phyloP scores from a whole-genome alignment of 2,329 filamentous ascomycete species.

The Plectosphaerella cucumerina region DNA sequence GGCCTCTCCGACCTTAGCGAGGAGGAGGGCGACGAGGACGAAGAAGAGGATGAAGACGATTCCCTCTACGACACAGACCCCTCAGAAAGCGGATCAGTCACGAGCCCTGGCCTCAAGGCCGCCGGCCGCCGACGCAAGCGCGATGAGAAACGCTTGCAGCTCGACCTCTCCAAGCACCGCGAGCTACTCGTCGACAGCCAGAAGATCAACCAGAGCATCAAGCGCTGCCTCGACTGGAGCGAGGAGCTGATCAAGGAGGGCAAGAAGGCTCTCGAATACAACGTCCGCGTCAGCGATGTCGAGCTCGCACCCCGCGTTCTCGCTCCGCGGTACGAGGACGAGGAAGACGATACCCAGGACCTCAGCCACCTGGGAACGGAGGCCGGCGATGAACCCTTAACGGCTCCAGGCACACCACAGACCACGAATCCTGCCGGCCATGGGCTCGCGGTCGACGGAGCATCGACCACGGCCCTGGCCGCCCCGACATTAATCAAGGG shows the following conservation, averaged over 20 bases:
- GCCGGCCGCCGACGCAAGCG: slow-evolving; percentile 55
- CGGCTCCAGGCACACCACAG: background rate
- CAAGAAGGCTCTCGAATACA: slow-evolving; percentile 80
- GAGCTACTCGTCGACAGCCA: slow-evolving; percentile 86
- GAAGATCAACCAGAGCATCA: slow-evolving; percentile 92
- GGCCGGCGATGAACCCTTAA: slow-evolving; percentile 6
- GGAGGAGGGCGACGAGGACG: slow-evolving; percentile 36
- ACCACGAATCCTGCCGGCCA: background rate
- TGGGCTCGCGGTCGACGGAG: background rate
- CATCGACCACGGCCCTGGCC: background rate
- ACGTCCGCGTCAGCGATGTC: slow-evolving; percentile 73
- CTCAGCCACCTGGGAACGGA: slow-evolving; percentile 1
- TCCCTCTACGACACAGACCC: slow-evolving; percentile 49
- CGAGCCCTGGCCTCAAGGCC: slow-evolving; percentile 24
- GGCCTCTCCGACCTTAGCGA: slow-evolving; percentile 45
- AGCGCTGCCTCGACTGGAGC: slow-evolving; percentile 82
- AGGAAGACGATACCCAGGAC: slow-evolving; percentile 25
- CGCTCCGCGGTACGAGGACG: slow-evolving; percentile 60
- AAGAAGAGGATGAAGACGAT: slow-evolving; percentile 38
- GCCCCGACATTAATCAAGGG: background rate
- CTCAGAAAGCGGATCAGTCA: slow-evolving; percentile 37
- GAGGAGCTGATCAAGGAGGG: slow-evolving; percentile 88
- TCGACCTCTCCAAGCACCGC: slow-evolving; percentile 84
- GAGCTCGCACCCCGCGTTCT: slow-evolving; percentile 79
- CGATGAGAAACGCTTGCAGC: slow-evolving; percentile 78